Percentiles rank a stretch among this genome's conserved stretches.
Evolutionary conservation across 108 stramenopile species (phyloP).

Genomic region (Cyclostephanos invisitatus): DNA sequence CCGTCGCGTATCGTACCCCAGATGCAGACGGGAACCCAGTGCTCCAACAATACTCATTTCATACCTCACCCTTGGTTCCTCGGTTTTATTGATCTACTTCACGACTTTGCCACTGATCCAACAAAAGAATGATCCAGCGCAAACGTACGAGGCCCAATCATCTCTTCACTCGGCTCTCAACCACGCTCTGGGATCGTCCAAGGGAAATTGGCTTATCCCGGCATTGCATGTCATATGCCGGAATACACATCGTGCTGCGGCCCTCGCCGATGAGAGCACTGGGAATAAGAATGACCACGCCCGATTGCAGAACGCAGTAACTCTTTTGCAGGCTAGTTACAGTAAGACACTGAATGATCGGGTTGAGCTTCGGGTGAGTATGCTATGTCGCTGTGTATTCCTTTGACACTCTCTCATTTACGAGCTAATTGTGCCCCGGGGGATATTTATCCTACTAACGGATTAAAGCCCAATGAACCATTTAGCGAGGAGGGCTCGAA

Average conservation of each 20-base stretch:
- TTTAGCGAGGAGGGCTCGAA: conserved; percentile 70
- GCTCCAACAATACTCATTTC: conserved; percentile 42
- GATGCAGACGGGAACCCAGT: conserved; percentile 52
- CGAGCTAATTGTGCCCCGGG: neutral
- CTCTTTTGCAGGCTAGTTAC: conserved; percentile 76
- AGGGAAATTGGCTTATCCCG: conserved; percentile 85
- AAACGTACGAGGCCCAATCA: conserved; percentile 65
- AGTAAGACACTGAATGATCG: conserved; percentile 87
- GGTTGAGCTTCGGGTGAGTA: conserved; percentile 57
- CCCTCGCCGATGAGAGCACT: conserved; percentile 61
- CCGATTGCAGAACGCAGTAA: conserved; percentile 77
- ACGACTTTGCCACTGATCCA: neutral
- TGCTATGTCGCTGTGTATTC: neutral
- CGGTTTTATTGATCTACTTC: conserved; percentile 5
- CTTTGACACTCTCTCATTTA: conserved; percentile 37
- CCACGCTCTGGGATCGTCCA: conserved; percentile 61
- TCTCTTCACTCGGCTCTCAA: conserved; percentile 71
- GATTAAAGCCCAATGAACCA: conserved; percentile 46
- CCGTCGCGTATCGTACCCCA: conserved; percentile 21
- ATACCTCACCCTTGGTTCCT: neutral
- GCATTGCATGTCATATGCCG: conserved; percentile 75
- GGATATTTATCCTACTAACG: neutral
- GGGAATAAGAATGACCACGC: conserved; percentile 57
- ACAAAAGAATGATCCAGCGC: conserved; percentile 54
- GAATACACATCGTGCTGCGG: conserved; percentile 67